phyloP scores from a whole-genome alignment of 768 basidiomycete genomes.

The Boletus patriciae region DNA sequence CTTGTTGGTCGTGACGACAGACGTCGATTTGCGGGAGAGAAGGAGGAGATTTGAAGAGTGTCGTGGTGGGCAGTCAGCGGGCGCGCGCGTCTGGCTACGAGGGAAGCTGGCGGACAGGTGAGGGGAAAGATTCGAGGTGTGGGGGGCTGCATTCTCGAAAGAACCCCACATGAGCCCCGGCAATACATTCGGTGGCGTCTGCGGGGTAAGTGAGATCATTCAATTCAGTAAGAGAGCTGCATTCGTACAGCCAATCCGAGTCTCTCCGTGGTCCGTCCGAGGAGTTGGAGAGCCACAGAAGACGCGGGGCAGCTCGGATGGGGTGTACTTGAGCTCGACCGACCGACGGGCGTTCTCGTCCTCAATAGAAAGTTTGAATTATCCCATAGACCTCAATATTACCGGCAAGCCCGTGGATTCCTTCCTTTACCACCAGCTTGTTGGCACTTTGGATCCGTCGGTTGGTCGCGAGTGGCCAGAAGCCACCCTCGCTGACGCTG shows the following conservation, averaged over 20 bases:
- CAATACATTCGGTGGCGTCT: not conserved
- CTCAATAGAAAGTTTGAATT: not conserved
- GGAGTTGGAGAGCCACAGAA: not conserved
- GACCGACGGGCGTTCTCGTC: not conserved
- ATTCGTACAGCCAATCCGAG: not conserved
- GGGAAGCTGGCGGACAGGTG: not conserved
- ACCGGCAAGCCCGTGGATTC: not conserved
- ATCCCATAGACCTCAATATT: not conserved
- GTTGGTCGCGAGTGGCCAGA: not conserved
- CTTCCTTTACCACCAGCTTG: not conserved
- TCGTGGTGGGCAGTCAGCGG: not conserved
- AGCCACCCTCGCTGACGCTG: too few species aligned
- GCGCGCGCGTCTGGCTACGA: not conserved
- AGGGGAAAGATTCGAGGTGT: not conserved
- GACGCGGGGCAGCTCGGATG: not conserved
- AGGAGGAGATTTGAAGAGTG: not conserved
- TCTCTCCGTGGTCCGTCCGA: not conserved
- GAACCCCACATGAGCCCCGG: not conserved
- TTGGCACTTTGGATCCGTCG: not conserved
- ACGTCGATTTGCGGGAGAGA: not conserved
- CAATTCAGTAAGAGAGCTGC: not conserved
- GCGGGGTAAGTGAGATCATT: not conserved
- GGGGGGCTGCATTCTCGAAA: not conserved
- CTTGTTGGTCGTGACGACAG: not conserved
- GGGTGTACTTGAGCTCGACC: not conserved